phyloP scores from a whole-genome alignment of 805 yeast species.

The Candida oleophila region DNA sequence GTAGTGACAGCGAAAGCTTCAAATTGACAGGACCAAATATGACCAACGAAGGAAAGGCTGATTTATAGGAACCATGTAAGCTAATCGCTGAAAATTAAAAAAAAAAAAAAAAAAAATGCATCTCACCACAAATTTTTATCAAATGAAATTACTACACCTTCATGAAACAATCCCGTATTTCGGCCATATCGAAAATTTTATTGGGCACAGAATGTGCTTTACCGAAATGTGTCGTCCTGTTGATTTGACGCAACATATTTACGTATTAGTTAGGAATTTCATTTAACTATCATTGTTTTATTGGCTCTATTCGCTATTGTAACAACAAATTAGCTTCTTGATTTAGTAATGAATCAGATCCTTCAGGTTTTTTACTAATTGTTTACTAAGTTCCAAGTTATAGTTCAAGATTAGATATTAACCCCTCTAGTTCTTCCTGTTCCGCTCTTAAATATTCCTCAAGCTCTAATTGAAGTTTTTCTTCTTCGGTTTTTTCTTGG shows the following conservation, averaged over 20 bases:
- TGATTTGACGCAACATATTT: not conserved
- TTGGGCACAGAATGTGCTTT: not conserved
- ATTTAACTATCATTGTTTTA: no score
- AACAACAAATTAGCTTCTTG: no score
- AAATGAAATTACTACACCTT: not conserved
- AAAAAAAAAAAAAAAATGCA: no score
- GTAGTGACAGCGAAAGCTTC: no score
- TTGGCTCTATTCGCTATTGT: no score
- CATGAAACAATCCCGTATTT: not conserved
- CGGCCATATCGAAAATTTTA: not conserved
- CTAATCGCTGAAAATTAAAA: no score
- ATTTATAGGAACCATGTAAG: no score
- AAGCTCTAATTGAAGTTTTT: constrained; percentile 7
- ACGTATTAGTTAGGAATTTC: not conserved
- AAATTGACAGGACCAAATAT: no score
- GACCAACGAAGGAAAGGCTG: no score
- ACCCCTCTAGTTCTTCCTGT: constrained; percentile 8
- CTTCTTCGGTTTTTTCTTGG: constrained; percentile 15
- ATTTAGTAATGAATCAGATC: no score
- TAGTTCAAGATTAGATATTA: constrained; percentile 8
- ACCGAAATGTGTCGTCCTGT: no score
- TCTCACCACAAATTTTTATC: not conserved
- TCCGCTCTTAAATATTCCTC: constrained; percentile 7
- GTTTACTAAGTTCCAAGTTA: not conserved
- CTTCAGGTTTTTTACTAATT: not conserved